A percentile compares a stretch with the other conserved stretches of the same genome.
These are phyloP conservation scores for Coemansia sp. DNA, from an alignment of 192 early-diverging fungal species.

Conservation along the genomic window DNA sequence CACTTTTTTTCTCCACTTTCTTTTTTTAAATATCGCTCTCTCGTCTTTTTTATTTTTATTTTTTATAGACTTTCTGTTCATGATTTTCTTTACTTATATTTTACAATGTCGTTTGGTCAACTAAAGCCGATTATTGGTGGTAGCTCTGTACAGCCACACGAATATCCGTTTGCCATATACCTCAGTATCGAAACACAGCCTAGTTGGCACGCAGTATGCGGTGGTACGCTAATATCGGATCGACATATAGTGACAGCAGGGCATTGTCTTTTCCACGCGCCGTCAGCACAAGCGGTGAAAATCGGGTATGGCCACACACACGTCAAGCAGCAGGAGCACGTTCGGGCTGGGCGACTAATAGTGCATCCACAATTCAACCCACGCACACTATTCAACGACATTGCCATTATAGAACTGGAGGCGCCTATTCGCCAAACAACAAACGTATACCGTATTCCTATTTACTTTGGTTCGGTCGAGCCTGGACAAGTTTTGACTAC, in stretches of 20 bases:
- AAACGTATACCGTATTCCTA: slow-evolving; percentile 28
- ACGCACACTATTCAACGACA: slow-evolving; percentile 50
- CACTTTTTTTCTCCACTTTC: not conserved
- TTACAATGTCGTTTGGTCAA: slow-evolving; percentile 40
- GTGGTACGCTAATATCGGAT: slow-evolving; percentile 43
- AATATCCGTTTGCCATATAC: slow-evolving; percentile 51
- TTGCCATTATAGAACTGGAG: slow-evolving; percentile 44
- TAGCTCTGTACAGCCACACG: slow-evolving; percentile 16
- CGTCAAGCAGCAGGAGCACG: slow-evolving; percentile 14
- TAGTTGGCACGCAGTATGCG: slow-evolving; percentile 51
- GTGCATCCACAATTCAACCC: slow-evolving; percentile 29
- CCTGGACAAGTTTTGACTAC: slow-evolving; percentile 23
- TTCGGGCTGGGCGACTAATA: not conserved
- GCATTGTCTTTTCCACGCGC: slow-evolving; percentile 47
- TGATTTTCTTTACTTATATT: not conserved
- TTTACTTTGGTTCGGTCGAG: slow-evolving; percentile 35
- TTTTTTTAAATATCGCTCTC: not conserved
- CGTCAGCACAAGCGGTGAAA: slow-evolving; percentile 8
- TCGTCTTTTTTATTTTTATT: not conserved
- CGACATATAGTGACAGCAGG: slow-evolving; percentile 52
- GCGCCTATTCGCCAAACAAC: slow-evolving; percentile 2
- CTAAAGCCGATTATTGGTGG: slow-evolving; percentile 51
- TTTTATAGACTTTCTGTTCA: not conserved
- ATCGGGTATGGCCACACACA: slow-evolving; percentile 35
- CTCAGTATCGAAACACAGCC: slow-evolving; percentile 44